phyloP scores from a whole-genome alignment of 257 asterid genomes.

The Solanum commersonii region DNA sequence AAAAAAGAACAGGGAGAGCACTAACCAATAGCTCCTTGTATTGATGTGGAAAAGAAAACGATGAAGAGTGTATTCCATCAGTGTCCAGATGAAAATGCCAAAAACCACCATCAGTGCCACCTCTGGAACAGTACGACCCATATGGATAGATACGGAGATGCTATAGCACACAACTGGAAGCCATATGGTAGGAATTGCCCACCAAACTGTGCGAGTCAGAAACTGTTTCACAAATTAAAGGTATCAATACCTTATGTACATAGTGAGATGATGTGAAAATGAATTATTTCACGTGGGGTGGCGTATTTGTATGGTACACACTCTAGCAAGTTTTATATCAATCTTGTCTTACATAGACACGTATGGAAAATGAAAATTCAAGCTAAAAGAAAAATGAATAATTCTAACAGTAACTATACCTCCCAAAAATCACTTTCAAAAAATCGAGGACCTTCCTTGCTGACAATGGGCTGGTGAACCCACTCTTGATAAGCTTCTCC shows the following conservation, averaged over 20 bases:
- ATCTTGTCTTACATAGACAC: neutral
- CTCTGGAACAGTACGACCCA: conserved; percentile 30
- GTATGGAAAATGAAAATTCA: neutral
- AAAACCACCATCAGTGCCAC: conserved; percentile 27
- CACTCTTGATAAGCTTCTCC: conserved; percentile 71
- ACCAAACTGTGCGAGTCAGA: conserved; percentile 64
- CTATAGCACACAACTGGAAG: conserved; percentile 54
- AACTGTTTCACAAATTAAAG: conserved; percentile 27
- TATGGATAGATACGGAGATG: conserved; percentile 18
- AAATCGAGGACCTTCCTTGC: conserved; percentile 57
- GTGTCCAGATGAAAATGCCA: conserved; percentile 55
- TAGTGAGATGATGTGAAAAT: neutral
- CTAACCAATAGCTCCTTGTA: conserved; percentile 55
- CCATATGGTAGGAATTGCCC: conserved; percentile 65
- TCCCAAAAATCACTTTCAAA: conserved; percentile 36
- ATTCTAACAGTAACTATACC: conserved; percentile 19
- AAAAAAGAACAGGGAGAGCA: neutral
- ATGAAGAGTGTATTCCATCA: conserved; percentile 62
- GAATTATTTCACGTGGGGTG: neutral
- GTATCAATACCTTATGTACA: neutral
- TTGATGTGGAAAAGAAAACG: conserved; percentile 69
- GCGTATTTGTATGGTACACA: neutral
- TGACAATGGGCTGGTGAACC: conserved; percentile 63
- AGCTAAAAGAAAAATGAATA: neutral
- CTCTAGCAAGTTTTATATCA: neutral